These are phyloP conservation scores for Arachis monticola DNA, from an alignment of 331 rosid genomes.

Conservation along the genomic window DNA sequence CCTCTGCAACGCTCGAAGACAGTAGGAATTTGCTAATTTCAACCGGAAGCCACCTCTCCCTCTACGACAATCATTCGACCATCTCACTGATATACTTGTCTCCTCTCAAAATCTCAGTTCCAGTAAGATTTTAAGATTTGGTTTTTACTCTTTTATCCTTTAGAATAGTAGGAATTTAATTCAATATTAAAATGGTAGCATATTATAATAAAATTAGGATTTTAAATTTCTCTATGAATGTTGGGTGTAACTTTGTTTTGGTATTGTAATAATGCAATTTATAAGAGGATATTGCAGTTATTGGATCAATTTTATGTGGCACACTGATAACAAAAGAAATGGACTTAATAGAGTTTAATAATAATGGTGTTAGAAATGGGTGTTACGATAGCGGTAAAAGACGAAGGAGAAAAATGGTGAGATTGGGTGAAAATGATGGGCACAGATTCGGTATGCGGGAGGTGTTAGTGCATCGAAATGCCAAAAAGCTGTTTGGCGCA, in stretches of 20 bases:
- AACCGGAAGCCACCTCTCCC: constrained; percentile 35
- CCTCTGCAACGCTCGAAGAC: constrained; percentile 55
- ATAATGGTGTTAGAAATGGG: too few species aligned
- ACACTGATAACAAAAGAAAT: too few species aligned
- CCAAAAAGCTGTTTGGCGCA: too few species aligned
- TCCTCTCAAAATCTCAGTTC: constrained; percentile 67
- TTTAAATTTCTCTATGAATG: constrained; percentile 60
- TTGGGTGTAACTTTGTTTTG: constrained; percentile 52
- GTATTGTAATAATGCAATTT: constrained; percentile 14
- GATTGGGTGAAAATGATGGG: too few species aligned
- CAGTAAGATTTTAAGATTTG: constrained; percentile 59
- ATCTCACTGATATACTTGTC: constrained; percentile 71
- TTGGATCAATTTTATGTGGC: too few species aligned
- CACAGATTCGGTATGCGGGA: too few species aligned
- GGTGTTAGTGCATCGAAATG: too few species aligned
- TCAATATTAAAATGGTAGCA: constrained; percentile 58
- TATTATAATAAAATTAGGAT: constrained; percentile 58
- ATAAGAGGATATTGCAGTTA: too few species aligned
- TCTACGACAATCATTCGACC: constrained; percentile 75
- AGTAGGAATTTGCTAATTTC: constrained; percentile 55
- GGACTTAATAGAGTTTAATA: too few species aligned
- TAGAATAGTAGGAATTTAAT: constrained; percentile 49
- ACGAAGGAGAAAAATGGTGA: too few species aligned
- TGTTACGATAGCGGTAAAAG: too few species aligned
- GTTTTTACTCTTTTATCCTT: constrained; percentile 56